phyloP scores from a whole-genome alignment of 352 stramenopile species.

The Globisporangium orthogonon region DNA sequence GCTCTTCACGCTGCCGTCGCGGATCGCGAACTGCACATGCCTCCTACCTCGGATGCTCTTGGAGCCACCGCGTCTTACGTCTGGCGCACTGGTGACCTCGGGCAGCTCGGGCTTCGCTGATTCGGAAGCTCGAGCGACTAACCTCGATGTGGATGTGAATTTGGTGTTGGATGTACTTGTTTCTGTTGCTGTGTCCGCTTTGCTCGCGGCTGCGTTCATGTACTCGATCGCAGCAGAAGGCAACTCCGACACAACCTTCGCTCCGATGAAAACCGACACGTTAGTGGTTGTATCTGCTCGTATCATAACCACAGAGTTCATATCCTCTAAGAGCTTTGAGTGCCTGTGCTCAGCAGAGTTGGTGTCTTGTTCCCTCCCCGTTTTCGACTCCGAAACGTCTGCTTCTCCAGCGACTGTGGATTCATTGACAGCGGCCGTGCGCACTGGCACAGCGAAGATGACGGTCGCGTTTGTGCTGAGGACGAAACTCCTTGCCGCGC shows the following conservation, averaged over 20 bases:
- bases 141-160: not conserved
- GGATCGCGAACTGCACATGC: slow-evolving; percentile 61
- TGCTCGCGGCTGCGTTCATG: not conserved
- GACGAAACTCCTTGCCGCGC: not conserved
- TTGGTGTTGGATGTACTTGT: not conserved
- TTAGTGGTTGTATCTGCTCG: not conserved
- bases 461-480: not conserved
- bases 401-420: not conserved
- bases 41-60: slow-evolving; percentile 48
- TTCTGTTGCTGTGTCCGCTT: not conserved
- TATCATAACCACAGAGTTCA: not conserved
- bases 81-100: not conserved
- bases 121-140: not conserved
- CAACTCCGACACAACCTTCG: not conserved
- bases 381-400: not conserved
- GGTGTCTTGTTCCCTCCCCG: no score
- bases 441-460: not conserved
- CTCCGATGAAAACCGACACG: not conserved
- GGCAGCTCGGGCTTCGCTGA: no score
- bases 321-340: not conserved
- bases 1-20: slow-evolving; percentile 30
- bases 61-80: not conserved
- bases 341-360: no score
- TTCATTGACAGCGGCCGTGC: not conserved
- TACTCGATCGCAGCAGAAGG: not conserved